A percentile compares a stretch with the other conserved stretches of the same genome.
phyloP scores from a whole-genome alignment of 1,284 basidiomycete species.

The Earliella scabrosa region DNA sequence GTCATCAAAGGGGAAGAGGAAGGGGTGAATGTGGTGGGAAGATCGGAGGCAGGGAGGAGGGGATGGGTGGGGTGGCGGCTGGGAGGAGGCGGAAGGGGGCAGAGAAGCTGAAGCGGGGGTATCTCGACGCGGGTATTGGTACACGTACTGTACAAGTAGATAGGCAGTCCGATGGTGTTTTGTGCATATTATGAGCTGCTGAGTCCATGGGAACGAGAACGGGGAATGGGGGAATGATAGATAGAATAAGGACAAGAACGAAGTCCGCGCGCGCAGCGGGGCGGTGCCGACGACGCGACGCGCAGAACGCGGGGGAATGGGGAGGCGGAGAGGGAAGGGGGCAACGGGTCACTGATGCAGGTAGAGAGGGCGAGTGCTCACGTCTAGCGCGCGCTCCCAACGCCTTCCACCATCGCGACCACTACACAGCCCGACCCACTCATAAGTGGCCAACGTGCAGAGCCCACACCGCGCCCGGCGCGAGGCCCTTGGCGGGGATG shows the following conservation, averaged over 20 bases:
- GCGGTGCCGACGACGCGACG: neutral
- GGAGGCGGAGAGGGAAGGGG: neutral
- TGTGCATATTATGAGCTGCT: conserved; percentile 4
- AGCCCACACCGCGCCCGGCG: conserved; percentile 27
- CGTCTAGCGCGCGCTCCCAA: neutral
- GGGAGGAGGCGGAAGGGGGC: too few species aligned
- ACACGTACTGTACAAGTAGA: conserved; percentile 6
- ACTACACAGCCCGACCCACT: neutral
- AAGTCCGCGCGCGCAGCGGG: too few species aligned
- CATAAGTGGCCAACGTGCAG: conserved; percentile 24
- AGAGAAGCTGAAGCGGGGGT: neutral
- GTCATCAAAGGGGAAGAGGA: too few species aligned
- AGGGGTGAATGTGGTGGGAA: too few species aligned
- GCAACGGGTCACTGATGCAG: neutral
- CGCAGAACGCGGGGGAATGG: neutral
- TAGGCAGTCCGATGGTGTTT: conserved; percentile 10
- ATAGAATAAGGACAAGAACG: too few species aligned
- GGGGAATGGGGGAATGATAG: too few species aligned
- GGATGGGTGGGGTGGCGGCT: too few species aligned
- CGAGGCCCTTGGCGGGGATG: conserved; percentile 23
- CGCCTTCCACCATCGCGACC: neutral
- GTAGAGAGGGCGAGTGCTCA: neutral
- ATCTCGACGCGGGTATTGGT: conserved; percentile 8
- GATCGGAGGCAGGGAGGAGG: too few species aligned
- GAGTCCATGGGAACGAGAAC: conserved; percentile 6